These are phyloP conservation scores for Phialophora verrucosa DNA, from an alignment of 2,329 filamentous ascomycete genomes.

Conservation along the genomic window DNA sequence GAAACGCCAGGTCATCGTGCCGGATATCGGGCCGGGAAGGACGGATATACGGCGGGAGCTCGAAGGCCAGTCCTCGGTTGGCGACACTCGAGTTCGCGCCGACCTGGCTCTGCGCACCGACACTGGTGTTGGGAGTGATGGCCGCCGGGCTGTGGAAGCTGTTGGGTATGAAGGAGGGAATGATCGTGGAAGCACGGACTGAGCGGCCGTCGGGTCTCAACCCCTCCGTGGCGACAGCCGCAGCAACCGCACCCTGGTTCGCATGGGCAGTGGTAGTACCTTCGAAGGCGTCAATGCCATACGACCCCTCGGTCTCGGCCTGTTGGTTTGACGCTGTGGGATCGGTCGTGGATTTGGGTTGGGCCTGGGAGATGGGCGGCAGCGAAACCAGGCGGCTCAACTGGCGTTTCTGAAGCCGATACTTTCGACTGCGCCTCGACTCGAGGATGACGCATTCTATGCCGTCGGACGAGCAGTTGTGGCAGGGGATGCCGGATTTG, in stretches of 20 bases:
- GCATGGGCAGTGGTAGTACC: background rate
- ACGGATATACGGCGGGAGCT: slow-evolving; percentile 31
- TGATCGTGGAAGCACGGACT: background rate
- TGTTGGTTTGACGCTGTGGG: background rate
- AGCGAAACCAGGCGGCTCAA: slow-evolving; percentile 25
- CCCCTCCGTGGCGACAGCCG: background rate
- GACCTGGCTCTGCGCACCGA: background rate
- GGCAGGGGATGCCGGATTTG: slow-evolving; percentile 31
- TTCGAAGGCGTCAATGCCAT: slow-evolving; percentile 6
- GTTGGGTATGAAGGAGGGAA: background rate
- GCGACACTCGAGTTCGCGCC: background rate
- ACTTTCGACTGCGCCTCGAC: slow-evolving; percentile 34
- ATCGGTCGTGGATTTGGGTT: slow-evolving; percentile 13
- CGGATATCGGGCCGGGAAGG: slow-evolving; percentile 24
- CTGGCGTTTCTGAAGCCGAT: slow-evolving; percentile 35
- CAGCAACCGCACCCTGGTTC: slow-evolving; percentile 2
- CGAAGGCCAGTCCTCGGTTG: background rate
- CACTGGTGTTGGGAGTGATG: slow-evolving; percentile 9
- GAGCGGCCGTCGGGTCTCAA: background rate
- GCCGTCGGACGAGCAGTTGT: slow-evolving; percentile 31
- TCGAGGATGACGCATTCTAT: slow-evolving; percentile 34
- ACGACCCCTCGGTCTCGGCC: background rate
- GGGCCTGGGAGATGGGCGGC: slow-evolving; percentile 27
- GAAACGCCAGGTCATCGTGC: slow-evolving; percentile 29
- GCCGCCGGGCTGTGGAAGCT: slow-evolving; percentile 7